Conservation (phyloP, 805 yeast genomes). For the Kodamaea hsintzibuensis region DNA sequence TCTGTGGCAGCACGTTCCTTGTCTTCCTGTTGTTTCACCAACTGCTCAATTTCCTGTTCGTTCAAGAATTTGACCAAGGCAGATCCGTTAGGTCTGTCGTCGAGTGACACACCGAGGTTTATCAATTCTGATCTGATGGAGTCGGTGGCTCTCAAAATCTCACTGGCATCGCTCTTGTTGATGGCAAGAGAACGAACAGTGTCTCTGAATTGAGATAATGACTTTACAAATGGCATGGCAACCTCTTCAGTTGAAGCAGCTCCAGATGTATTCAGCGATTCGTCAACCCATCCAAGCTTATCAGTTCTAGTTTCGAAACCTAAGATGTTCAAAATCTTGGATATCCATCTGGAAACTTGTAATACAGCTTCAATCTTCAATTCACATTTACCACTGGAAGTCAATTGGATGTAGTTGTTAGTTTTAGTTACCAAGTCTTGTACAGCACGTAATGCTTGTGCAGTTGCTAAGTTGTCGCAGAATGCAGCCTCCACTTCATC, state of each 20-base stretch:
- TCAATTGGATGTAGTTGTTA: constrained; percentile 65
- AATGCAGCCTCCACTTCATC: constrained; percentile 69
- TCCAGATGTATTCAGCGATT: constrained; percentile 17
- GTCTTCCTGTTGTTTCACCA: constrained; percentile 59
- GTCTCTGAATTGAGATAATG: constrained; percentile 79
- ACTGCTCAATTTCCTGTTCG: constrained; percentile 65
- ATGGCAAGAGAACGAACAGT: constrained; percentile 75
- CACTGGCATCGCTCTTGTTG: constrained; percentile 48
- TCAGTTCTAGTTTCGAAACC: constrained; percentile 78
- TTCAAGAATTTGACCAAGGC: constrained; percentile 83
- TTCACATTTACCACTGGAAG: constrained; percentile 44
- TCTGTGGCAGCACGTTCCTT: constrained; percentile 57
- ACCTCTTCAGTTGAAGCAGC: constrained; percentile 55
- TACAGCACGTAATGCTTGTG: constrained; percentile 65
- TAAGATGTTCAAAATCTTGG: constrained; percentile 64
- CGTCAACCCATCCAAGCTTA: constrained; percentile 76
- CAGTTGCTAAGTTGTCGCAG: constrained; percentile 86
- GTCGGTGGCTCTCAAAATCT: constrained; percentile 71
- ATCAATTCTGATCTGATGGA: constrained; percentile 69
- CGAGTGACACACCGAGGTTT: constrained; percentile 77
- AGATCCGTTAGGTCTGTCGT: constrained; percentile 80
- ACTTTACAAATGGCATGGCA: constrained; percentile 78
- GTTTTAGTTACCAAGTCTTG: constrained; percentile 68
- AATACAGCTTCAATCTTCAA: constrained; percentile 65
- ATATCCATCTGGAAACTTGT: constrained; percentile 66